Evolutionary conservation across 1,284 basidiomycete species (phyloP).

Genomic region (Malassezia caprae): DNA sequence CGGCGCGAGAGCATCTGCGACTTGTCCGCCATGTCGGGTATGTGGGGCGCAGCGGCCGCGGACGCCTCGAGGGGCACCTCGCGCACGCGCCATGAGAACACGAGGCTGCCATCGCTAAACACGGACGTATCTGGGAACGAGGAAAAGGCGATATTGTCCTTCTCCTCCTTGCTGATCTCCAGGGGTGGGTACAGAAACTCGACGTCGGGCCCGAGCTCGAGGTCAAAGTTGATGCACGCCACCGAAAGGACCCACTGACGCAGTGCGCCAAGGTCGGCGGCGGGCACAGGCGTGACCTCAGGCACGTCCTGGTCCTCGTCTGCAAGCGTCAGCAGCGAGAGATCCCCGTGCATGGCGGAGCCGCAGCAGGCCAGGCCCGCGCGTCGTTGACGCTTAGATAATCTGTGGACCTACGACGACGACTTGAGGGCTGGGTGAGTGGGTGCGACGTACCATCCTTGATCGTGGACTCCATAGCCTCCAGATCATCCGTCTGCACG

Average conservation of each 20-base stretch:
- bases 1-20: neutral
- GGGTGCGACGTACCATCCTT: slow-evolving; percentile 23
- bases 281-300: neutral
- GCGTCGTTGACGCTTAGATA: neutral
- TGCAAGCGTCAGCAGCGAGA: slow-evolving; percentile 9
- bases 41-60: slow-evolving; percentile 21
- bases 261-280: slow-evolving; percentile 26
- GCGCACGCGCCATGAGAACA: slow-evolving; percentile 43
- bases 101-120: slow-evolving; percentile 37
- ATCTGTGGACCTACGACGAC: slow-evolving; percentile 6
- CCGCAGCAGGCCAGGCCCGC: neutral
- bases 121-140: slow-evolving; percentile 74
- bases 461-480: slow-evolving; percentile 46
- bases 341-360: slow-evolving; percentile 9
- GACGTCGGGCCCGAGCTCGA: slow-evolving; percentile 64
- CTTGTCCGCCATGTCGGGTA: slow-evolving; percentile 19
- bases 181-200: slow-evolving; percentile 61
- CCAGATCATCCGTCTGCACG: slow-evolving; percentile 43
- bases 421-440: slow-evolving; percentile 20
- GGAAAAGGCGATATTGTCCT: slow-evolving; percentile 82
- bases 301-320: neutral
- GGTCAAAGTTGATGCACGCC: slow-evolving; percentile 42
- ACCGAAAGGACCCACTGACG: slow-evolving; percentile 44
- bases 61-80: slow-evolving; percentile 39
- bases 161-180: slow-evolving; percentile 58